Conservation (phyloP, 1,284 basidiomycete species). For the Trichosporon coremiiforme region DNA sequence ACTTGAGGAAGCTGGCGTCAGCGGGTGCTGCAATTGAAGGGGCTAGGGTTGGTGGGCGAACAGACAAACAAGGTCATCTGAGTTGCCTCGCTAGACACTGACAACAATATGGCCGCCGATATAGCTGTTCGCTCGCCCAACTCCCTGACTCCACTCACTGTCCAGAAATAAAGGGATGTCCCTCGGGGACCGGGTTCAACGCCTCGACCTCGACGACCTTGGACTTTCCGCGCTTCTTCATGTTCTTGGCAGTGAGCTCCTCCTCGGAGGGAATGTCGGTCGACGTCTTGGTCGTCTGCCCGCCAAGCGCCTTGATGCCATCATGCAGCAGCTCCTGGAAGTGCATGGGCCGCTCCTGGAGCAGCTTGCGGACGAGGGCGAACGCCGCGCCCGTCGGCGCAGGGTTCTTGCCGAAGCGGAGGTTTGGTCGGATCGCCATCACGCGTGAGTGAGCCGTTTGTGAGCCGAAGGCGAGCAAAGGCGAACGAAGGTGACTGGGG, state of each 20-base stretch:
- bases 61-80: too few relatives aligned
- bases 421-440: conserved; percentile 1
- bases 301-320: conserved; percentile 28
- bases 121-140: too few relatives aligned
- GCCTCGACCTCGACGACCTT: conserved; percentile 21
- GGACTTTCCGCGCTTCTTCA: conserved; percentile 13
- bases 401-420: not conserved
- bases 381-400: conserved; percentile 39
- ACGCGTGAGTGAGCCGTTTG: not conserved
- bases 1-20: conserved; percentile 47
- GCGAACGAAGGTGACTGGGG: too few relatives aligned
- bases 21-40: not conserved
- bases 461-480: not conserved
- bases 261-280: not conserved
- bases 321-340: conserved; percentile 46
- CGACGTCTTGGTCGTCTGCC: not conserved
- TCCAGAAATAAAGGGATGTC: conserved; percentile 48
- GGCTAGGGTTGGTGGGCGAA: too few relatives aligned
- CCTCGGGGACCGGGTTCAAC: conserved; percentile 35
- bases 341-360: conserved; percentile 38
- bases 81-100: too few relatives aligned
- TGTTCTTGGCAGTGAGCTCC: conserved; percentile 4
- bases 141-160: conserved; percentile 37
- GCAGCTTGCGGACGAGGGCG: conserved; percentile 40
- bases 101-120: too few relatives aligned